Evolutionary conservation across 2,329 filamentous ascomycete genomes (phyloP), one percentile per base, ranked within the genome.

Genomic region (Cordyceps pruinosa): DNA sequence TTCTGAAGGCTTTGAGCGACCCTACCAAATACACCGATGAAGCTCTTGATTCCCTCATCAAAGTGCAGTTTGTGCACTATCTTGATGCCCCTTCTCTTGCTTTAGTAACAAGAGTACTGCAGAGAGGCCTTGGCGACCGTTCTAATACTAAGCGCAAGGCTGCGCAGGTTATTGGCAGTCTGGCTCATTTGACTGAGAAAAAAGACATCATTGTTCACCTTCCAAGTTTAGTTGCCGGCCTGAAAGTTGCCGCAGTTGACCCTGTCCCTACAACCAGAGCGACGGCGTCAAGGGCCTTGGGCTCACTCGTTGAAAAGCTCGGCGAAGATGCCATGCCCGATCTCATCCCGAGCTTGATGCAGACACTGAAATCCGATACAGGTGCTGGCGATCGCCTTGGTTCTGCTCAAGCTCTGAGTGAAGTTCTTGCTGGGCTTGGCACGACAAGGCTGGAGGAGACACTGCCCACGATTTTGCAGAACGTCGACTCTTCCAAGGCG

Each of bases 1-100:
- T 99, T 34, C 85, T 99, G 64, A 97, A 97, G 74, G 95, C 94
- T 61, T 83, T 99, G 59, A 99, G 94, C 66, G 94, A 99, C 69
- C 92, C 94, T 2, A 99, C 93, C 0, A 97, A 94, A 69, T 90
- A 96, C 74, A 99, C 95, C 0, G 93, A 99, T 66, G 89, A 95
- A 63, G 94, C 94, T 17, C 78, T 99, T 59, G 93, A 99, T 70
- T 80, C 90, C 0, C 82, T 99, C 58, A 97, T 99, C 77, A 97
- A 96, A 75, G 89, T 99, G n/a, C 91, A 91, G 49, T 99, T 99
- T 69, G 86, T 97, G 15, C 94, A 99, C 73, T 99, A 97, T 68
- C 82, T 99, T n/a, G 94, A 99, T 72, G 90, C 95, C 1, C 94
- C 94, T 5, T 99, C 95, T 2, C 79, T 99, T 65, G 94, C 94